phyloP scores from a whole-genome alignment of 164 flowering plant species.

The Aristolochia contorta region DNA sequence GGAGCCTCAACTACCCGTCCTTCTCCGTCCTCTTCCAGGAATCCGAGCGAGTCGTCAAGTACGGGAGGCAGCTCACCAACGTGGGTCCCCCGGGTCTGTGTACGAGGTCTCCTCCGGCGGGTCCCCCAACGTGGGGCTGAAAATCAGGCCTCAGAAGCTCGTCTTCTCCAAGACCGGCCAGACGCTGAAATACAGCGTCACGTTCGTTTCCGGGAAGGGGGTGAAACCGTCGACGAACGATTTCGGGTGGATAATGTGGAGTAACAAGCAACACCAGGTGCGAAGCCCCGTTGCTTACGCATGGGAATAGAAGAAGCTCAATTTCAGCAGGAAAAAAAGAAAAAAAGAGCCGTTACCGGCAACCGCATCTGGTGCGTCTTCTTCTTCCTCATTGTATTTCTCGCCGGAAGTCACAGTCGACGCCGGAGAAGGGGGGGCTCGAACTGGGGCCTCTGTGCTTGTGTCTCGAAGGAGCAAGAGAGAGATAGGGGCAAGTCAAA shows the following conservation, averaged over 20 bases:
- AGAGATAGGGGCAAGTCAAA: too few relatives aligned
- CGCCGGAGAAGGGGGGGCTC: too few relatives aligned
- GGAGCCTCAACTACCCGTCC: constrained; percentile 50
- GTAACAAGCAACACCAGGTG: constrained; percentile 42
- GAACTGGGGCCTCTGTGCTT: too few relatives aligned
- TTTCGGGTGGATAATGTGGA: constrained; percentile 65
- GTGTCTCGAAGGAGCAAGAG: too few relatives aligned
- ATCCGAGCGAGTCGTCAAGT: constrained; percentile 31
- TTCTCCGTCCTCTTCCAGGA: constrained; percentile 52
- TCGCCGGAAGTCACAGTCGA: too few relatives aligned
- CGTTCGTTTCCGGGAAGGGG: constrained; percentile 11
- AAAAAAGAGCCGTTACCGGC: too few relatives aligned
- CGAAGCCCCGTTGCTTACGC: constrained; percentile 61
- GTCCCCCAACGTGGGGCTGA: constrained; percentile 34
- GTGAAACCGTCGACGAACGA: constrained; percentile 3
- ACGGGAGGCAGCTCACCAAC: constrained; percentile 55
- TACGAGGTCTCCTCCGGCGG: constrained; percentile 35
- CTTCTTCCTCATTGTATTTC: too few relatives aligned
- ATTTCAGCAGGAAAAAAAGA: too few relatives aligned
- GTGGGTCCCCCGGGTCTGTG: constrained; percentile 49
- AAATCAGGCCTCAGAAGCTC: constrained; percentile 49
- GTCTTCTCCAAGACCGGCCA: constrained; percentile 43
- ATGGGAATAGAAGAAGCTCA: constrained; percentile 29
- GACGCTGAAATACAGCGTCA: constrained; percentile 49
- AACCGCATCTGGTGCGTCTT: too few relatives aligned